Evolutionary conservation across 2,329 filamentous ascomycete species (phyloP).

Genomic region (Albifimbria verrucaria): DNA sequence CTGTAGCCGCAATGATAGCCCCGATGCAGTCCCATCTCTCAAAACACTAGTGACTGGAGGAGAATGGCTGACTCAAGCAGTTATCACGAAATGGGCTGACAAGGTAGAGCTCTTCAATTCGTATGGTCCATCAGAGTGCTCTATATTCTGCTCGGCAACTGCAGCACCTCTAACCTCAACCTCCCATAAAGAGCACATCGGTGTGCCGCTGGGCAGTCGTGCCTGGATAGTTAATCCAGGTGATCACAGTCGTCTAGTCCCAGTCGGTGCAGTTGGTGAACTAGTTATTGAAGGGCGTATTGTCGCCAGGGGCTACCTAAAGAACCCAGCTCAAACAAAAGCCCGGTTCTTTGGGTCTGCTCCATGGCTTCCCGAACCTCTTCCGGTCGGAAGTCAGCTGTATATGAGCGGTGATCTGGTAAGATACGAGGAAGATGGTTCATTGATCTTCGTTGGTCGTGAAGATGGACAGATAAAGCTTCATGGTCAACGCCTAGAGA

Average conservation of each 20-base stretch:
- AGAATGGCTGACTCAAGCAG: not conserved
- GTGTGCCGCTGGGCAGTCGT: not conserved
- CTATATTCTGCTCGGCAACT: not conserved
- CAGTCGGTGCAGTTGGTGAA: slow-evolving; percentile 26
- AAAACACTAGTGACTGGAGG: not conserved
- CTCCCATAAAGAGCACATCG: not conserved
- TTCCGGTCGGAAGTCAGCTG: slow-evolving; percentile 11
- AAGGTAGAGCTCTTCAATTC: not conserved
- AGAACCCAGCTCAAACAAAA: slow-evolving; percentile 38
- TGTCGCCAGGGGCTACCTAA: slow-evolving; percentile 46
- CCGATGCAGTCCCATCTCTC: not conserved
- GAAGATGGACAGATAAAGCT: slow-evolving; percentile 4
- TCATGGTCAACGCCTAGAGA: not conserved
- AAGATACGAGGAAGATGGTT: slow-evolving; percentile 6
- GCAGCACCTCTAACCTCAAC: not conserved
- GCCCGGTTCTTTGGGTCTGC: slow-evolving; percentile 37
- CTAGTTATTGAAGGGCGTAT: slow-evolving; percentile 35
- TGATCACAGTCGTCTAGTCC: slow-evolving; percentile 17
- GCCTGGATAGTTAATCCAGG: slow-evolving; percentile 23
- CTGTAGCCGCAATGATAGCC: not conserved
- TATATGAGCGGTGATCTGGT: slow-evolving; percentile 45
- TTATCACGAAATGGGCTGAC: not conserved
- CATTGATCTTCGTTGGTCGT: slow-evolving; percentile 1
- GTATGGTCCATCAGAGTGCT: not conserved
- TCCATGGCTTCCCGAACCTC: slow-evolving; percentile 12